Base-by-base conservation (phyloP, 2,329 filamentous ascomycete genomes). In the Pseudogymnoascus sp. region DNA sequence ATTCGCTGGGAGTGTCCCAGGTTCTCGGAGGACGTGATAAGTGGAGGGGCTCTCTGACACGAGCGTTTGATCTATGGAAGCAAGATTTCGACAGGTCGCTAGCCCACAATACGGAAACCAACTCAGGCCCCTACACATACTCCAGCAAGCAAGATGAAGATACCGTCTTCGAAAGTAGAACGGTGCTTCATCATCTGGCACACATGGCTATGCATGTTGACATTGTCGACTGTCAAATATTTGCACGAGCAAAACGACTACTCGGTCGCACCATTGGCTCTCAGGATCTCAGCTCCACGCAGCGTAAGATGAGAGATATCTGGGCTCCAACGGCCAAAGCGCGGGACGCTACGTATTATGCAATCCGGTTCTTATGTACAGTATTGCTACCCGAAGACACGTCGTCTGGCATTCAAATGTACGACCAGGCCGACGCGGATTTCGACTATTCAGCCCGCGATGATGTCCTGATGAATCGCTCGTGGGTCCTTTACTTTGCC, bases 161-260 rank as follows among this genome's bases (percentile, higher is more conserved):
- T 61, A 75, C 82, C 12, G 86, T 95, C 30, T 93, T 94, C 67
- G 91, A 97, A 72, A 91, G 88, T 64, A 85, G 91, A 18, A 95
- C 89, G 2, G 93, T 96, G 28, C 78, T 97, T 47, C 92, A 97
- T 70, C 91, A 96, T 68, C 79, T 99, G 11, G 94, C 94, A 0
- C 94, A 97, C 73, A 97, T 99, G 90, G 91, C 91, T 2, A 96
- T 96, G 82, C 91, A 97, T 70, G 91, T 96, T 22, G 93, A 97
- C 70, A 91, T 97, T 60, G 90, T 96, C n/a, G 93, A 97, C 72
- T 93, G 91, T 69, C 93, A 97, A 74, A 95, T 97, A 66, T 97
- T 94, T 72, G 94, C 93, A 4, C 87, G 92, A 7, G 91, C 93
- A 1, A 90, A 87, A 67, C 82, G 92, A 30, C 81, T 97, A 2